A percentile compares a stretch with the other conserved stretches of the same genome.
Evolutionary conservation across 2,329 filamentous ascomycete genomes (phyloP).

Genomic region (Pleurostoma richardsiae): DNA sequence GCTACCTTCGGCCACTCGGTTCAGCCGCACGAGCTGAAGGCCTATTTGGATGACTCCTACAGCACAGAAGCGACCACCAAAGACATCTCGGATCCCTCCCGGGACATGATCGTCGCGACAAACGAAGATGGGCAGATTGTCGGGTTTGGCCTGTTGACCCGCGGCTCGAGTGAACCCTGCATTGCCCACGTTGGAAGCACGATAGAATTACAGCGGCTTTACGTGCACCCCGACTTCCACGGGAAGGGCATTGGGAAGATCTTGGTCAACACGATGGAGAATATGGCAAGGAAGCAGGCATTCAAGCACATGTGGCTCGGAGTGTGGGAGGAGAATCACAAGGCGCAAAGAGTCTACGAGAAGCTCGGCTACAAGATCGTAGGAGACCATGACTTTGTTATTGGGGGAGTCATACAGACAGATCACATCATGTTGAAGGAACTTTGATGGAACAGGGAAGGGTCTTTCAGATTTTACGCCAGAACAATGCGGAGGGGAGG

Average conservation of each 20-base stretch:
- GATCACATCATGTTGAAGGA: slow-evolving; percentile 29
- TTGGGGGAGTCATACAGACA: slow-evolving; percentile 34
- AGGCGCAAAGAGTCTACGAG: slow-evolving; percentile 31
- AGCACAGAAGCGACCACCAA: slow-evolving; percentile 14
- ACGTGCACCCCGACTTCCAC: slow-evolving; percentile 27
- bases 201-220: slow-evolving; percentile 37
- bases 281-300: slow-evolving; percentile 26
- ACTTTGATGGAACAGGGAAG: slow-evolving; percentile 8
- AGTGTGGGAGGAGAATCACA: slow-evolving; percentile 40
- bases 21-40: slow-evolving; percentile 24
- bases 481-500: too few relatives aligned
- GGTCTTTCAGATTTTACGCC: too few relatives aligned
- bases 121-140: slow-evolving; percentile 19
- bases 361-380: slow-evolving; percentile 32
- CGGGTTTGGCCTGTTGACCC: slow-evolving; percentile 35
- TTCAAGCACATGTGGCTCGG: slow-evolving; percentile 38
- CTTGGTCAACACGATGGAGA: slow-evolving; percentile 21
- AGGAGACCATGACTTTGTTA: slow-evolving; percentile 33
- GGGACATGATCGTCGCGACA: slow-evolving; percentile 21
- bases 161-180: slow-evolving; percentile 30
- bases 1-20: slow-evolving; percentile 36
- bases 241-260: slow-evolving; percentile 30
- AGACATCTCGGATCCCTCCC: slow-evolving; percentile 17
- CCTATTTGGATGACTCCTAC: slow-evolving; percentile 32
- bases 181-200: slow-evolving; percentile 19